phyloP scores from a whole-genome alignment of 2,329 filamentous ascomycete species.

The Alternaria tenuissima region DNA sequence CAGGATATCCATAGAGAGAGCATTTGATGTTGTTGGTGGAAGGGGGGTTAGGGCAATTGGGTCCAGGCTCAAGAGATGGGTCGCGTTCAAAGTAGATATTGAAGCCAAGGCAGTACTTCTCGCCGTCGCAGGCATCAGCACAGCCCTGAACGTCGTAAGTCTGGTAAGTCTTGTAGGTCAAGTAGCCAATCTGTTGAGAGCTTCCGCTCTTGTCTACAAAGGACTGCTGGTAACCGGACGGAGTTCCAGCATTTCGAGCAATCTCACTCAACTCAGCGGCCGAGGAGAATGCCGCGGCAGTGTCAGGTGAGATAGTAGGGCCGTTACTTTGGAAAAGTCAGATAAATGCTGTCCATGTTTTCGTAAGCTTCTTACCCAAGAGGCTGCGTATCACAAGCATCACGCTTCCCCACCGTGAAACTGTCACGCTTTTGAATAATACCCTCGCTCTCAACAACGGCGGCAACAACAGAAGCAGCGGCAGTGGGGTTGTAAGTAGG shows the following conservation, averaged over 20 bases:
- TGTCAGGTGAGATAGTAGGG: too few relatives aligned
- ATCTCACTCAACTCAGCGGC: background rate
- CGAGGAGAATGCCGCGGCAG: too few relatives aligned
- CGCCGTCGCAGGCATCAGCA: conserved; percentile 31
- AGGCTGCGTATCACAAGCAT: background rate
- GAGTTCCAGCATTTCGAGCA: conserved; percentile 18
- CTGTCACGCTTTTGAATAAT: conserved; percentile 14
- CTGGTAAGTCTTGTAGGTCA: conserved; percentile 37
- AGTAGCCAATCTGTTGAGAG: conserved; percentile 37
- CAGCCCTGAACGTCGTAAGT: conserved; percentile 26
- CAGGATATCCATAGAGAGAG: conserved; percentile 39
- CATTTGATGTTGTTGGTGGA: conserved; percentile 40
- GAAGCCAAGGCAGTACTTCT: conserved; percentile 39
- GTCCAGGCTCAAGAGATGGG: conserved; percentile 22
- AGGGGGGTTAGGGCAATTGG: conserved; percentile 27
- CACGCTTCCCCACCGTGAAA: too few relatives aligned
- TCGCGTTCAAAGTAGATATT: conserved; percentile 43
- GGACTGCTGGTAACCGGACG: background rate
- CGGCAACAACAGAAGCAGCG: conserved; percentile 18
- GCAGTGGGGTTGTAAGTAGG: background rate
- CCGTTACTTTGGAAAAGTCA: too few relatives aligned
- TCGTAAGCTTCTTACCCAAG: conserved; percentile 3
- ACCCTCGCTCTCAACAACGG: conserved; percentile 17
- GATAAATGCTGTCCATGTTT: accelerated
- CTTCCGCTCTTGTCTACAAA: conserved; percentile 28